These are phyloP conservation scores for Trichoderma semiorbis DNA, from an alignment of 2,329 filamentous ascomycete genomes.

Conservation along the genomic window DNA sequence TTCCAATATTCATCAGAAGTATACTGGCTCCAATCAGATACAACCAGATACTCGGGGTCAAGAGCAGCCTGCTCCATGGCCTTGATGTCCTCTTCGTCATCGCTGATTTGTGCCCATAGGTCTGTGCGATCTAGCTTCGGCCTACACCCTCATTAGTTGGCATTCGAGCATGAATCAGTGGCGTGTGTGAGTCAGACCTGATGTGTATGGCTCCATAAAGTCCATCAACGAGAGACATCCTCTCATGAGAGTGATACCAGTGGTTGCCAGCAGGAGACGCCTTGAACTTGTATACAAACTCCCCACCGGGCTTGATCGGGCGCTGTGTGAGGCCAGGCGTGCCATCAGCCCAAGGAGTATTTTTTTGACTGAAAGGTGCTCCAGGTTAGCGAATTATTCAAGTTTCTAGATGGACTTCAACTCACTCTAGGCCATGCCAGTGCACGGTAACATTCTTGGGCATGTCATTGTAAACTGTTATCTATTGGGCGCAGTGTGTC, in stretches of 20 bases:
- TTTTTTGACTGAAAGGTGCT: slow-evolving; percentile 14
- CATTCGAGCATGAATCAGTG: slow-evolving; percentile 36
- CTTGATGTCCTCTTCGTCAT: slow-evolving; percentile 33
- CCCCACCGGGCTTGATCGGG: slow-evolving; percentile 46
- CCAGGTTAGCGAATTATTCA: neutral
- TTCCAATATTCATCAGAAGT: slow-evolving; percentile 48
- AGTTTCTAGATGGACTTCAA: neutral
- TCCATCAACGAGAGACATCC: slow-evolving; percentile 57
- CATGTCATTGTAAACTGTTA: slow-evolving; percentile 7
- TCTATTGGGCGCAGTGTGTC: neutral
- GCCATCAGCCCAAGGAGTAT: slow-evolving; percentile 59
- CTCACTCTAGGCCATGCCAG: slow-evolving; percentile 6
- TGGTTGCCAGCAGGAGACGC: slow-evolving; percentile 56
- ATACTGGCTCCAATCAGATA: slow-evolving; percentile 56
- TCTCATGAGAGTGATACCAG: slow-evolving; percentile 59
- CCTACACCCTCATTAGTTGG: neutral
- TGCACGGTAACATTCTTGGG: neutral
- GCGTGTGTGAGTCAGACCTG: slow-evolving; percentile 30
- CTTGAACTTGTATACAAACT: slow-evolving; percentile 53
- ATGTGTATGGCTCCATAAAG: slow-evolving; percentile 56
- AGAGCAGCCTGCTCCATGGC: slow-evolving; percentile 49
- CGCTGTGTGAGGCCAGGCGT: slow-evolving; percentile 55
- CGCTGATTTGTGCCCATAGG: slow-evolving; percentile 33
- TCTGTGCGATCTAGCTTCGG: neutral
- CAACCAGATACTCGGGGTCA: slow-evolving; percentile 44